A percentile compares a stretch with the other conserved stretches of the same genome.
Evolutionary conservation across 208 protist species (phyloP).

Genomic region (Strigomonas oncopelti): DNA sequence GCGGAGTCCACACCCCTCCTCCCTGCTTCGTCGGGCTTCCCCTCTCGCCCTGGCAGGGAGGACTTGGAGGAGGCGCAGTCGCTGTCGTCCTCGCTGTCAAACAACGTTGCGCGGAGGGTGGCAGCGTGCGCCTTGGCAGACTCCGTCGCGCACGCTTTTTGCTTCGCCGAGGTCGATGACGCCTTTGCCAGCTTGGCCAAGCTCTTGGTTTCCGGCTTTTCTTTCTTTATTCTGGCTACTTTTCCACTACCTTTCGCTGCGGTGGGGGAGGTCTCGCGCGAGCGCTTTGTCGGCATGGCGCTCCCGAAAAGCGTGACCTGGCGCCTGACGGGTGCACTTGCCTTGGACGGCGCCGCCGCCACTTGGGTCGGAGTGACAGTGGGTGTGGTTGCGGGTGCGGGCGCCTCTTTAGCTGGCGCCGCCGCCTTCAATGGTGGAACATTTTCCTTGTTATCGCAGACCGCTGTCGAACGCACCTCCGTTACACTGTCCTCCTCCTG

Average conservation of each 20-base stretch:
- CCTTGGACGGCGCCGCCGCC: background rate
- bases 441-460: slow-evolving; percentile 38
- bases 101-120: background rate
- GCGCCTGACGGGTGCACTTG: background rate
- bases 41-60: background rate
- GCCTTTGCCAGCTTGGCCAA: slow-evolving; percentile 69
- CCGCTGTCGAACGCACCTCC: slow-evolving; percentile 21
- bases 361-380: too few species aligned
- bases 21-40: background rate
- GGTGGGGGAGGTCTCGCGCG: too few species aligned
- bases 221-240: slow-evolving; percentile 14
- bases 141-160: slow-evolving; percentile 16
- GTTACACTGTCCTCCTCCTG: background rate
- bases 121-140: background rate
- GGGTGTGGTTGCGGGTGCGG: background rate
- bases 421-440: slow-evolving; percentile 21
- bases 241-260: background rate
- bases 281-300: too few species aligned
- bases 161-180: slow-evolving; percentile 16
- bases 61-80: background rate
- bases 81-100: slow-evolving; percentile 22
- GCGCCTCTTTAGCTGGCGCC: background rate
- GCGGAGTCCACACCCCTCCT: slow-evolving; percentile 6
- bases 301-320: too few species aligned
- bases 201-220: slow-evolving; percentile 38